These are phyloP conservation scores for Rhododendron griersonianum DNA, from an alignment of 148 eudicot genomes.

Conservation along the genomic window DNA sequence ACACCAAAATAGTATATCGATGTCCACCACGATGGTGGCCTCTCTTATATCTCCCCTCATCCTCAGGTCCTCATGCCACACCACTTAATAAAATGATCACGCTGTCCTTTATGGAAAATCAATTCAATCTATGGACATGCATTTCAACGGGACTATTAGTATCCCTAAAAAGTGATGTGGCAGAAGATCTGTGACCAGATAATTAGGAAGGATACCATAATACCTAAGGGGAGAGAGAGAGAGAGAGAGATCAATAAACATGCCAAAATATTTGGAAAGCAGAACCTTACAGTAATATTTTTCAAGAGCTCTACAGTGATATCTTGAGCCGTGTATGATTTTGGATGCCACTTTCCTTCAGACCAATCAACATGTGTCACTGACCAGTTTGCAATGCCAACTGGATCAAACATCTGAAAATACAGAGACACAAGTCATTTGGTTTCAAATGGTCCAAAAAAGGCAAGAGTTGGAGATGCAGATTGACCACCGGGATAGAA, in stretches of 20 bases:
- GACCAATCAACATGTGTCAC: conserved; percentile 98
- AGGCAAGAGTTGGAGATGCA: not conserved
- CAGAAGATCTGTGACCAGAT: not conserved
- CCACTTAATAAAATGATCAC: not conserved
- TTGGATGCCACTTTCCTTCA: conserved; percentile 98
- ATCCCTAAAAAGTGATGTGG: not conserved
- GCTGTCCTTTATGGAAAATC: not conserved
- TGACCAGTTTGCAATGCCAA: conserved; percentile 86
- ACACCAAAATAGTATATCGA: not conserved
- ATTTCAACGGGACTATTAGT: not conserved
- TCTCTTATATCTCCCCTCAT: not conserved
- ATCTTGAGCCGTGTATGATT: conserved; percentile 70
- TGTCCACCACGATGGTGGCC: not conserved
- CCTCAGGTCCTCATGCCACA: not conserved
- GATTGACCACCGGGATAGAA: not conserved
- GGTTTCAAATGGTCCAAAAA: not conserved
- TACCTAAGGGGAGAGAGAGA: not conserved
- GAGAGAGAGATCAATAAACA: not conserved
- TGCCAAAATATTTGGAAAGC: not conserved
- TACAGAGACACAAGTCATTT: not conserved
- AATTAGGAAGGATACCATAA: not conserved
- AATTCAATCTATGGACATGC: not conserved
- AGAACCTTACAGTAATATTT: conserved; percentile 62
- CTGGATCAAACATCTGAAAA: conserved; percentile 78
- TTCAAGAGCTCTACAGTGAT: conserved; percentile 57